These are phyloP conservation scores for Aspergillus niger DNA, from an alignment of 2,329 filamentous ascomycete genomes.

Conservation along the genomic window DNA sequence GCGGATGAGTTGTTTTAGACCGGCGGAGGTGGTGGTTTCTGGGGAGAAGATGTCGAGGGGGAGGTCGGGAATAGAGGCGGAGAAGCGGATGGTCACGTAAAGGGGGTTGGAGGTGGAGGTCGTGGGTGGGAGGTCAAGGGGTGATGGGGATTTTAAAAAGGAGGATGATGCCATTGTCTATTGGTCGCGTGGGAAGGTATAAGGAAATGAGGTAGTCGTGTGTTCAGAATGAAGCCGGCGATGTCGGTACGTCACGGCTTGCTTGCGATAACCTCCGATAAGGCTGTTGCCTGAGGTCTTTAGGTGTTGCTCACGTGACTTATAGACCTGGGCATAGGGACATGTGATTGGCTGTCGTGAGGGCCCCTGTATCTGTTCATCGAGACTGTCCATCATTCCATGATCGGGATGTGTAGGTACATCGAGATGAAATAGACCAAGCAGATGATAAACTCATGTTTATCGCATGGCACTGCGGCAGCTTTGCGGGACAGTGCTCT, in stretches of 20 bases:
- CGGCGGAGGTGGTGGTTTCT: conserved; percentile 68
- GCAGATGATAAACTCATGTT: conserved; percentile 52
- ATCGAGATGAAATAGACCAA: background rate
- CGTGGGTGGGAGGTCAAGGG: background rate
- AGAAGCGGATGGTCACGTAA: conserved; percentile 87
- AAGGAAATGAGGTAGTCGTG: background rate
- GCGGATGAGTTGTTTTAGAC: conserved; percentile 82
- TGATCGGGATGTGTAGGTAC: background rate
- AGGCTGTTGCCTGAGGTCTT: background rate
- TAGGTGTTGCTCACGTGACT: background rate
- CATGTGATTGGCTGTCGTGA: background rate
- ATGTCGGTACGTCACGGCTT: background rate
- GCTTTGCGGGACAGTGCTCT: conserved; percentile 68
- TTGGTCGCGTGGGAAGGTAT: background rate
- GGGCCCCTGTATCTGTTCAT: background rate
- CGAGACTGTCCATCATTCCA: background rate
- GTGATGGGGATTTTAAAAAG: conserved; percentile 18
- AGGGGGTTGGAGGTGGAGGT: conserved; percentile 44
- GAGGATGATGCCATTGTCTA: conserved; percentile 23
- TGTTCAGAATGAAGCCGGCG: background rate
- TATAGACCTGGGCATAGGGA: background rate
- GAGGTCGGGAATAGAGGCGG: conserved; percentile 79
- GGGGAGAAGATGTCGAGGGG: conserved; percentile 73
- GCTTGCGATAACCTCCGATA: background rate
- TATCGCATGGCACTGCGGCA: conserved; percentile 65